Percentiles rank a stretch among this genome's conserved stretches.
These are phyloP conservation scores for Neurospora sp. DNA, from an alignment of 495 filamentous ascomycete genomes.

Conservation along the genomic window DNA sequence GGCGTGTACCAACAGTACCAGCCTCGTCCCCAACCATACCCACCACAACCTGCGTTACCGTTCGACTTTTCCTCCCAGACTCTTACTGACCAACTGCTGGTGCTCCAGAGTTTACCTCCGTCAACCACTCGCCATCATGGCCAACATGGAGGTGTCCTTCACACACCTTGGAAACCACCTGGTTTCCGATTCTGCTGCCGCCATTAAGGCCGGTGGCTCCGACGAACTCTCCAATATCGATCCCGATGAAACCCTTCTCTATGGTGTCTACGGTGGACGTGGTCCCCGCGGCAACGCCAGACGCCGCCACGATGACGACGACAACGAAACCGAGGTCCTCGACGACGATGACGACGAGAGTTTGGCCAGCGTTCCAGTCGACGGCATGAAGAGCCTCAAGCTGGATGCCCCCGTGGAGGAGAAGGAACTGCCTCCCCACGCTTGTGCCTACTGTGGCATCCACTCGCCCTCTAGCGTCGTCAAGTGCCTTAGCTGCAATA, in stretches of 20 bases:
- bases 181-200: slow-evolving; percentile 59
- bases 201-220: slow-evolving; percentile 56
- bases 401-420: slow-evolving; percentile 64
- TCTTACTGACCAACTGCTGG: neutral
- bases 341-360: slow-evolving; percentile 92
- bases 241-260: slow-evolving; percentile 65
- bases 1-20: neutral
- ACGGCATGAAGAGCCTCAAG: slow-evolving; percentile 59
- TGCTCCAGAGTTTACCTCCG: neutral
- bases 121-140: neutral
- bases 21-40: neutral
- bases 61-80: neutral
- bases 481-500: slow-evolving; percentile 89
- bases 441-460: slow-evolving; percentile 99
- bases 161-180: slow-evolving; percentile 78
- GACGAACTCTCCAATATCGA: slow-evolving; percentile 60
- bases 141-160: slow-evolving; percentile 71
- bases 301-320: slow-evolving; percentile 67
- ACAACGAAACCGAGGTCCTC: slow-evolving; percentile 79
- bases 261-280: slow-evolving; percentile 52
- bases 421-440: slow-evolving; percentile 86
- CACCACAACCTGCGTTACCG: neutral
- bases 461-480: slow-evolving; percentile 92
- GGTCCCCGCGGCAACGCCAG: slow-evolving; percentile 39
- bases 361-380: slow-evolving; percentile 73